Evolutionary conservation across 1,139 yeast species (phyloP), one percentile per base, ranked within the genome.

Genomic region (Sugiyamaella xylanicola): DNA sequence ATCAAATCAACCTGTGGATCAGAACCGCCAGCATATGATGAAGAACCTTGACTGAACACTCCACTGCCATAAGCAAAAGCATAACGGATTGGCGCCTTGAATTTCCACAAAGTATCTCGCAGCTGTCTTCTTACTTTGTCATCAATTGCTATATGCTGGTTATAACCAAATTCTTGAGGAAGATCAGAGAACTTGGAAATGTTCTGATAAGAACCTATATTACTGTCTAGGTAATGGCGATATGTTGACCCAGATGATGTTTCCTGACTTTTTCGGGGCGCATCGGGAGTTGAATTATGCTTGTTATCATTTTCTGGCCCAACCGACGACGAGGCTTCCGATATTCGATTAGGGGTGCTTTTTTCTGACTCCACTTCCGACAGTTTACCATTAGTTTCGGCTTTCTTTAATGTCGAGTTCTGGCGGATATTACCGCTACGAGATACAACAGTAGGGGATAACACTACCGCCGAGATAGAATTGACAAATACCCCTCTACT

Each of bases 61-160:
- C 97, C 97, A 7, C 96, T 87, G 1, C 99, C 99, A 70, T 95
- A 95, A 0, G 98, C 99, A 70, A 92, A 86, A 0, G 93, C 86
- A 63, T 80, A 86, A 55, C 82, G 74, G 20, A 88, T 80, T 0
- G 93, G 91, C 0, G 91, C 86, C 49, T 81, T 73, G 68, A 89
- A 88, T 44, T 79, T 74, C 68, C 81, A 71, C 20, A 85, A 68
- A 2, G 87, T 77, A 1, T 76, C 71, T 20, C 77, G 72, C 44
- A 88, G 73, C 16, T 79, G 76, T n/a, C 71, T 72, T 43, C 81
- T 72, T 59, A 79, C 67, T 17, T 75, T 78, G 29, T 72, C 68
- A 48, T 77, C 81, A 5, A 81, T 74, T 4, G 74, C 69, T 4
- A 84, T 71, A 50, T 79, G 76, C 65, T 87, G 93, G 70, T 86